A percentile compares a stretch with the other conserved stretches of the same genome.
These are phyloP conservation scores for Neurospora sp. DNA, from an alignment of 495 filamentous ascomycete genomes.

Conservation along the genomic window DNA sequence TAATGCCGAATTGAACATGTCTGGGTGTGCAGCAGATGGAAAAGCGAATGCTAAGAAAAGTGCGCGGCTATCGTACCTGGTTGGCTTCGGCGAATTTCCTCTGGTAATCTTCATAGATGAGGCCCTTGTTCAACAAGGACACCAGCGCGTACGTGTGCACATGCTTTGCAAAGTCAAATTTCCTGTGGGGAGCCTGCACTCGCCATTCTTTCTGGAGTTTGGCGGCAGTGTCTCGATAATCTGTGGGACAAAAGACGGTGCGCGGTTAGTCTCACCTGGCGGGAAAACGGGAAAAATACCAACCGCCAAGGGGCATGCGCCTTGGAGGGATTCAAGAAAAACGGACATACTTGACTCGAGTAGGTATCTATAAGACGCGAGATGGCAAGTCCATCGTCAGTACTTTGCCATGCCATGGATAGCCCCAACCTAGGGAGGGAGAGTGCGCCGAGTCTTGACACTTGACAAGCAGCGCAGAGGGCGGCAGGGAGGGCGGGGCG, in stretches of 20 bases:
- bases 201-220: constrained; percentile 76
- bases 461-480: constrained; percentile 12
- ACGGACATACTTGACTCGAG: constrained; percentile 72
- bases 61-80: constrained; percentile 12
- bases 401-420: background rate
- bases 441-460: constrained; percentile 6
- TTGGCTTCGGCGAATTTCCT: constrained; percentile 42
- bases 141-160: constrained; percentile 69
- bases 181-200: constrained; percentile 55
- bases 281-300: background rate
- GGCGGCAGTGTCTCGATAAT: constrained; percentile 63
- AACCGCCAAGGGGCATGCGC: background rate
- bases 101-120: constrained; percentile 56
- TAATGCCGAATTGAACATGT: constrained; percentile 6
- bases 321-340: constrained; percentile 6
- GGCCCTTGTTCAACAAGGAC: constrained; percentile 63
- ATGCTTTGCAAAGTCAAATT: constrained; percentile 64
- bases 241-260: constrained; percentile 25
- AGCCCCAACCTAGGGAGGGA: background rate
- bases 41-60: constrained; percentile 1
- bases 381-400: background rate
- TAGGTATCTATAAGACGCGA: constrained; percentile 53
- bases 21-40: constrained; percentile 1
- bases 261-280: constrained; percentile 22
- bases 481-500: constrained; percentile 27